Conservation (phyloP, 1,139 yeast species). For the Suhomyces coccinellae region DNA sequence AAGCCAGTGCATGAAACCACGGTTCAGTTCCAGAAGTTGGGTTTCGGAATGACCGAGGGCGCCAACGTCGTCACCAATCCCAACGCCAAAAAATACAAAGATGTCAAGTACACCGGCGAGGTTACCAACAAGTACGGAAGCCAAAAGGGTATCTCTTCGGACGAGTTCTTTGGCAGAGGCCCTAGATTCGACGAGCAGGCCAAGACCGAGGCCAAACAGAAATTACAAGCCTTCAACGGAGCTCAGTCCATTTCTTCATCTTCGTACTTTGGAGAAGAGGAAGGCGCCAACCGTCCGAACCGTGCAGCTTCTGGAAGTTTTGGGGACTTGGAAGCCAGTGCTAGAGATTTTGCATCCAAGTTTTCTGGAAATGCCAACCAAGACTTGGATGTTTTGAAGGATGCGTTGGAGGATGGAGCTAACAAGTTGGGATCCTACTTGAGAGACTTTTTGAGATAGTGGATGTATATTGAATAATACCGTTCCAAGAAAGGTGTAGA, state of each 20-base stretch:
- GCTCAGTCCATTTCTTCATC: slow-evolving; percentile 91
- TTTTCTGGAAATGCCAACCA: slow-evolving; percentile 79
- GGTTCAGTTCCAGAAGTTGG: slow-evolving; percentile 73
- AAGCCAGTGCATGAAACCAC: slow-evolving; percentile 54
- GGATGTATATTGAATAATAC: slow-evolving; percentile 2
- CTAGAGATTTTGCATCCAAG: slow-evolving; percentile 67
- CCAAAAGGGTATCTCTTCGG: slow-evolving; percentile 94
- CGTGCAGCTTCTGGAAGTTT: slow-evolving; percentile 24
- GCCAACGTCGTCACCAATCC: slow-evolving; percentile 34
- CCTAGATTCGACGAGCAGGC: slow-evolving; percentile 73
- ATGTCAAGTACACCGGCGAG: slow-evolving; percentile 65
- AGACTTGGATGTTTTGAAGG: slow-evolving; percentile 83
- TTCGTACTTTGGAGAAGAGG: slow-evolving; percentile 89
- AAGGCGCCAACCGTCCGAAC: slow-evolving; percentile 31
- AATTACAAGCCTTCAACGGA: slow-evolving; percentile 77
- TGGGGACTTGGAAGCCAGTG: slow-evolving; percentile 54
- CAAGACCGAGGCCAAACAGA: slow-evolving; percentile 74
- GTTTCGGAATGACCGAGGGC: slow-evolving; percentile 77
- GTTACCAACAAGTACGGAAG: slow-evolving; percentile 76
- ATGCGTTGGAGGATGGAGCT: slow-evolving; percentile 94
- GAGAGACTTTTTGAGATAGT: slow-evolving; percentile 72
- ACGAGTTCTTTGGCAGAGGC: slow-evolving; percentile 90
- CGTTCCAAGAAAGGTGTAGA: neutral
- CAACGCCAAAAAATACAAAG: slow-evolving; percentile 44
- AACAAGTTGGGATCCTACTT: slow-evolving; percentile 79